These are phyloP conservation scores for Tylopilus cervinicoccineus DNA, from an alignment of 768 basidiomycete species.

Conservation along the genomic window DNA sequence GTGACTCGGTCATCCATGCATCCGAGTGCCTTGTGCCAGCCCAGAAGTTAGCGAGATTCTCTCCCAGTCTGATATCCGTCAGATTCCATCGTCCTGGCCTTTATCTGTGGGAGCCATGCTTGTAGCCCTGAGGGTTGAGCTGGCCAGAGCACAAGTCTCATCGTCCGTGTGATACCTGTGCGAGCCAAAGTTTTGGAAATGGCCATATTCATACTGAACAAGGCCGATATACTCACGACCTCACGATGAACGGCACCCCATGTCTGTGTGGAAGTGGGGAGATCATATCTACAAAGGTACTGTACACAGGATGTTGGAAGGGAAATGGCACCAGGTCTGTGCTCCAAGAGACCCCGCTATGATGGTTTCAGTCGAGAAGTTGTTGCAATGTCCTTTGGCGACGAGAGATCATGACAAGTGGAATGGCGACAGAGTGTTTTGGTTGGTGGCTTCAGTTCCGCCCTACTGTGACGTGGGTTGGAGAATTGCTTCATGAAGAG, in stretches of 20 bases:
- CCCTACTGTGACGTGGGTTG: conserved; percentile 14
- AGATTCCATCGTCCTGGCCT: background rate
- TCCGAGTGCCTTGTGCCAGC: too few relatives aligned
- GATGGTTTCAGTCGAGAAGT: too few relatives aligned
- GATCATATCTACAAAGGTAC: background rate
- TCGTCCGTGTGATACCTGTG: too few relatives aligned
- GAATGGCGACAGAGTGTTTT: background rate
- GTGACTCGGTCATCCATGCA: too few relatives aligned
- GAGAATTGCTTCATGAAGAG: conserved; percentile 6
- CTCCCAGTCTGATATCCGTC: background rate
- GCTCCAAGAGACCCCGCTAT: background rate
- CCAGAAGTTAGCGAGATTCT: background rate
- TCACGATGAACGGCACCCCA: too few relatives aligned
- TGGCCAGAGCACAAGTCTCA: too few relatives aligned
- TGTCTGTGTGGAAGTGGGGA: too few relatives aligned
- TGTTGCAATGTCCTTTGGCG: background rate
- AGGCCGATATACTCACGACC: too few relatives aligned
- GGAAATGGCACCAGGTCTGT: background rate
- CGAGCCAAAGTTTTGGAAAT: background rate
- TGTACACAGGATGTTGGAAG: background rate
- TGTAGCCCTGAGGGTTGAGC: too few relatives aligned
- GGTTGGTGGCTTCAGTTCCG: conserved; percentile 2
- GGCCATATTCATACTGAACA: too few relatives aligned
- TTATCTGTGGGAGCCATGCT: background rate
- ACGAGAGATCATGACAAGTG: background rate